Base-by-base conservation (phyloP, 768 basidiomycete species). In the Kwoniella dejecticola region DNA sequence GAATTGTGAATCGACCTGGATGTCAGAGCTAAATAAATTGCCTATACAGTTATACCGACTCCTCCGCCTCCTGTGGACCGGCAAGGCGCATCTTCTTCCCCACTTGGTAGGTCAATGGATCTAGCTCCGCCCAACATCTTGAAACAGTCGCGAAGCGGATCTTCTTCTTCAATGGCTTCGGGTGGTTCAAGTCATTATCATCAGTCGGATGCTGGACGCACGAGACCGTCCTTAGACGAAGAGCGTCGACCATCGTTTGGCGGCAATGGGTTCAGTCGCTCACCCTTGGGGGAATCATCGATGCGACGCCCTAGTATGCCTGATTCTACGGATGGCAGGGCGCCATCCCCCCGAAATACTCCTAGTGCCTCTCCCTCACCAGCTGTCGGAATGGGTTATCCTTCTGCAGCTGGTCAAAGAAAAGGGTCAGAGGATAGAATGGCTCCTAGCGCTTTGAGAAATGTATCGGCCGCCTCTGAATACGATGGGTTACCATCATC, bases 81-180 rank as follows among this genome's bases (percentile, higher is more conserved):
- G 13, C 57, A 60, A 12, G 38, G 46, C 4, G 56, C 64, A 13
- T 50, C 62, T 21, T 57, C 63, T 13, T 64, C 67, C 27, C 63
- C 65, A 23, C 40, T 57, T 11, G 52, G 66, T 13, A 52, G 53
- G 1, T 45, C 47, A 52, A 54, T 64, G 49, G 69, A 69, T 17
- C 54, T 68, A 2, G 62, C 57, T 5, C 71, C 66, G 23, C 74
- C 68, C n/a, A 62, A 50, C 5, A 31, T 56, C 17, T 23, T 60
- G 30, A 57, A 47, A 46, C 65, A 38, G 30, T 40, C 45, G 17
- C 68, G 76, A 23, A 60, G 59, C 36, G 69, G 61, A n/a, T 73
- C 74, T 11, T 65, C 72, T 17, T 68, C 69, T 0, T 75, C 74
- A 21, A 58, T 70, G 42, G 60, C 54, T 6, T 67, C 54, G 11